phyloP scores from a whole-genome alignment of 495 filamentous ascomycete genomes.

The Friedmanniomyces simplex region DNA sequence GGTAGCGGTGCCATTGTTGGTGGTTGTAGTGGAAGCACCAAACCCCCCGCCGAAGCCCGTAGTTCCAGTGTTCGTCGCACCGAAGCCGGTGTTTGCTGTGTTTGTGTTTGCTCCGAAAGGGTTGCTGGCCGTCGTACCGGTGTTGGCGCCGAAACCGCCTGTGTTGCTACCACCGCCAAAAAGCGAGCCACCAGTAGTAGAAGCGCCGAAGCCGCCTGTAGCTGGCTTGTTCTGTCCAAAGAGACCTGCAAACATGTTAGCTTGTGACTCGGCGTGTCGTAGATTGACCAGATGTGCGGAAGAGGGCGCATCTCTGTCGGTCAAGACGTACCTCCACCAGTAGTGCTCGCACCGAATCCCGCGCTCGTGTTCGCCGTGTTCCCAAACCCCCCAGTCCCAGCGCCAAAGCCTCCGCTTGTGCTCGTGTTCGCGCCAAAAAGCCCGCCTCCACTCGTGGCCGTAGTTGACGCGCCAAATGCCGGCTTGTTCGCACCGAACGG shows the following conservation, averaged over 20 bases:
- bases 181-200: slow-evolving; percentile 11
- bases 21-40: slow-evolving; percentile 23
- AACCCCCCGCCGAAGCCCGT: slow-evolving; percentile 11
- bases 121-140: slow-evolving; percentile 15
- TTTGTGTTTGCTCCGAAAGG: slow-evolving; percentile 4
- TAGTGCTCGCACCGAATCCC: slow-evolving; percentile 37
- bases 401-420: slow-evolving; percentile 34
- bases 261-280: not conserved
- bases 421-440: slow-evolving; percentile 41
- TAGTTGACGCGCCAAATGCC: slow-evolving; percentile 13
- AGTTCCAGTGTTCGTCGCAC: slow-evolving; percentile 12
- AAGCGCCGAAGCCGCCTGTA: slow-evolving; percentile 24
- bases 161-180: slow-evolving; percentile 32
- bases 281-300: slow-evolving; percentile 13
- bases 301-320: slow-evolving; percentile 21
- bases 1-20: slow-evolving; percentile 56
- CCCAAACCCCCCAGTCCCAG: slow-evolving; percentile 39
- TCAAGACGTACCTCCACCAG: slow-evolving; percentile 24
- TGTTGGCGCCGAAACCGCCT: slow-evolving; percentile 37
- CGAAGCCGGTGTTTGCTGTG: slow-evolving; percentile 15
- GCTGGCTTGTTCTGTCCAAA: slow-evolving; percentile 37
- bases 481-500: slow-evolving; percentile 25
- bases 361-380: slow-evolving; percentile 25
- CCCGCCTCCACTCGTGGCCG: slow-evolving; percentile 34
- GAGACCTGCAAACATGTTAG: slow-evolving; percentile 26